phyloP scores from a whole-genome alignment of 345 rosid species.

The Dipteronia dyeriana region DNA sequence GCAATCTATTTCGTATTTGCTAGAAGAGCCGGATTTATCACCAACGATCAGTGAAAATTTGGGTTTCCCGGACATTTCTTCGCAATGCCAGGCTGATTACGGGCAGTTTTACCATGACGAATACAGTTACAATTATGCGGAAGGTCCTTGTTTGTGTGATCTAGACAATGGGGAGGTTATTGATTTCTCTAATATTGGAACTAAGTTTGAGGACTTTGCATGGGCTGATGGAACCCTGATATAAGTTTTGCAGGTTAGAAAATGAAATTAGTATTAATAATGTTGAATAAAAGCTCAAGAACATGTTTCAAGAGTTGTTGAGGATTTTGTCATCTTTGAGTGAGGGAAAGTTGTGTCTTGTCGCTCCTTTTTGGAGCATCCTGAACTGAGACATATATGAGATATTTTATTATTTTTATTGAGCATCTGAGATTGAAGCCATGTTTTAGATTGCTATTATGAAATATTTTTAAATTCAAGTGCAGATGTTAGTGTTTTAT shows the following conservation, averaged over 20 bases:
- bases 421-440: not conserved
- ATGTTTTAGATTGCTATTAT: not conserved
- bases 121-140: not conserved
- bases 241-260: constrained; percentile 19
- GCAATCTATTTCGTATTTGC: constrained; percentile 17
- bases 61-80: not conserved
- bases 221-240: constrained; percentile 39
- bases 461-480: no score
- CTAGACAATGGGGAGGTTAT: constrained; percentile 13
- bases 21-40: constrained; percentile 15
- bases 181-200: constrained; percentile 30
- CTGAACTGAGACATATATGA: not conserved
- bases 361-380: not conserved
- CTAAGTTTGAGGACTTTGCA: constrained; percentile 33
- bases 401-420: not conserved
- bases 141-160: not conserved
- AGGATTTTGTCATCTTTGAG: constrained; percentile 16
- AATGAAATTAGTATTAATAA: not conserved
- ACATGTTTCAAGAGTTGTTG: not conserved
- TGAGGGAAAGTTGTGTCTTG: constrained; percentile 4
- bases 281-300: constrained; percentile 1
- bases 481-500: no score
- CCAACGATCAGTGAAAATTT: constrained; percentile 21
- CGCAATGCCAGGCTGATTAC: constrained; percentile 6
- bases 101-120: constrained; percentile 6